These are phyloP conservation scores for Rubus parviflorus DNA, from an alignment of 306 rosid genomes.

Conservation along the genomic window DNA sequence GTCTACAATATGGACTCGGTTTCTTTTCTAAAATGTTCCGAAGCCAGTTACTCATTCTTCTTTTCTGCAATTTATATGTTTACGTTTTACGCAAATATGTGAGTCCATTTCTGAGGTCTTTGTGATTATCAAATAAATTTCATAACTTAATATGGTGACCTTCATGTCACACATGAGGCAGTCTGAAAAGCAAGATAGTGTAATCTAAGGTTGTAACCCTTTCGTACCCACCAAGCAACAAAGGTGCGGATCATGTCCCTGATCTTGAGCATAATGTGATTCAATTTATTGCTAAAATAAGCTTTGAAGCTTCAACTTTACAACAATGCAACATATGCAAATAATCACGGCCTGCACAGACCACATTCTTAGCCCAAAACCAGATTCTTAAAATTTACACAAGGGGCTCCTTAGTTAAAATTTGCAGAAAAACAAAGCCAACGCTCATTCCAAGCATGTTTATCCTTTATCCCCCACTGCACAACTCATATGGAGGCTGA, in stretches of 20 bases:
- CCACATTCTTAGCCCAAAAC: background rate
- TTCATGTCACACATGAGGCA: background rate
- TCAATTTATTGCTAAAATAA: slow-evolving; percentile 3
- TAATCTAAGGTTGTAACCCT: background rate
- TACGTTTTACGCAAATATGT: too few species aligned
- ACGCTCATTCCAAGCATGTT: slow-evolving; percentile 1
- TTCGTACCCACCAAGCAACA: background rate
- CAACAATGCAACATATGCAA: background rate
- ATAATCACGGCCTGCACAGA: background rate
- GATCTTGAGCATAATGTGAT: background rate
- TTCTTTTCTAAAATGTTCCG: too few species aligned
- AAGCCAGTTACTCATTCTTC: too few species aligned
- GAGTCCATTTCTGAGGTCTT: too few species aligned
- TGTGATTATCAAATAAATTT: too few species aligned
- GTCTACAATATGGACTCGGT: too few species aligned
- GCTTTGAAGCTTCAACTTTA: background rate
- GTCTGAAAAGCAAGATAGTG: background rate
- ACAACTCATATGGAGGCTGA: slow-evolving; percentile 54
- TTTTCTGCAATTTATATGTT: too few species aligned
- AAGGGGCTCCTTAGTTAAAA: slow-evolving; percentile 21
- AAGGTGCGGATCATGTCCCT: background rate
- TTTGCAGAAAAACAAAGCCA: slow-evolving; percentile 25
- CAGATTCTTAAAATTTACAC: slow-evolving; percentile 16
- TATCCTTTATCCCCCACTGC: background rate
- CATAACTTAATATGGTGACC: background rate